A percentile compares a stretch with the other conserved stretches of the same genome.
Evolutionary conservation across 2,329 filamentous ascomycete species (phyloP).

Genomic region (Aureobasidium sp.): DNA sequence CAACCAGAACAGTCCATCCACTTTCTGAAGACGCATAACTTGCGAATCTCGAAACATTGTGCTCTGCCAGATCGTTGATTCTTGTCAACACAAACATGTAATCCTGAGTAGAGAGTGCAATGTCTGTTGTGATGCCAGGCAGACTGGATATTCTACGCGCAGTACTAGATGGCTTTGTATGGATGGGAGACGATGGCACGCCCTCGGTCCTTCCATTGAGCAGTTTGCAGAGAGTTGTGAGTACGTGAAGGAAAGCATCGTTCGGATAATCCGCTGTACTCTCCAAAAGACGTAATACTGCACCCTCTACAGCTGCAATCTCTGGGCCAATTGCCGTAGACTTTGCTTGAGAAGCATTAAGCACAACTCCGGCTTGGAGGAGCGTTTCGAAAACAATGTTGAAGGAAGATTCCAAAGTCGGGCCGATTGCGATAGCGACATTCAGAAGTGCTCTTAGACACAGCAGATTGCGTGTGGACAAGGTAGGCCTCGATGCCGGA

Average conservation of each 20-base stretch:
- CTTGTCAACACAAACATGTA: slow-evolving; percentile 44
- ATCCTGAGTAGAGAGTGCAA: slow-evolving; percentile 34
- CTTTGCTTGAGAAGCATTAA: slow-evolving; percentile 43
- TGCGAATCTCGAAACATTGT: slow-evolving; percentile 55
- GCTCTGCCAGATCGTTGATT: slow-evolving; percentile 38
- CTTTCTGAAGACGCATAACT: slow-evolving; percentile 58
- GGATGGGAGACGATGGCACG: slow-evolving; percentile 18
- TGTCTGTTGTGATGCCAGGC: slow-evolving; percentile 36
- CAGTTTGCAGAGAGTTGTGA: slow-evolving; percentile 67
- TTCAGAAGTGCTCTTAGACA: slow-evolving; percentile 91
- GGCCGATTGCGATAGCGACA: slow-evolving; percentile 85
- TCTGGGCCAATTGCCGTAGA: slow-evolving; percentile 55
- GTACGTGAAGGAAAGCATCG: slow-evolving; percentile 67
- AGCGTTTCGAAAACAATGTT: slow-evolving; percentile 85
- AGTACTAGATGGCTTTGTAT: slow-evolving; percentile 20
- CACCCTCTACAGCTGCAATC: slow-evolving; percentile 80
- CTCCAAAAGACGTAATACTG: slow-evolving; percentile 78
- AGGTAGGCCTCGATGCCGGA: slow-evolving; percentile 45
- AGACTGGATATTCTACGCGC: slow-evolving; percentile 36
- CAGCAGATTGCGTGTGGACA: slow-evolving; percentile 84
- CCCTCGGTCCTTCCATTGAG: slow-evolving; percentile 36
- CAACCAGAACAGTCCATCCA: slow-evolving; percentile 67
- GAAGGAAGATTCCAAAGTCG: slow-evolving; percentile 79
- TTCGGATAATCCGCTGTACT: slow-evolving; percentile 89
- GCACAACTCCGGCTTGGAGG: slow-evolving; percentile 84